Evolutionary conservation across 1,139 yeast species (phyloP), one percentile per base, ranked within the genome.

Genomic region (Chernovozyma aurita): DNA sequence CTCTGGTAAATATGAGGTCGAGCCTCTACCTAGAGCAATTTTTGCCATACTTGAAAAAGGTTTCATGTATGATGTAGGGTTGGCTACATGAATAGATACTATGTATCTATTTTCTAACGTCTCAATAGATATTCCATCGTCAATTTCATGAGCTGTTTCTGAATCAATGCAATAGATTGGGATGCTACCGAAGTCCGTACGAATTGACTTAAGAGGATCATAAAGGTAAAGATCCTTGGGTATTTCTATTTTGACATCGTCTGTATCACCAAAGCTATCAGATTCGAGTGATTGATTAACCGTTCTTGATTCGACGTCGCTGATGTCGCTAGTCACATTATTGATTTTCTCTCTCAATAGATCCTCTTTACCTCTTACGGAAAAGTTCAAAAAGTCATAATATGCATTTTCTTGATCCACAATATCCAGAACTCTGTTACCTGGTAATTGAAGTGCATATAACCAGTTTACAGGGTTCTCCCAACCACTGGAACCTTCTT

Each of bases 121-220:
- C 21, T 53, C 54, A 15, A 92, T 61, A 0, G 95, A 78, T 20
- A 92, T 70, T 32, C 97, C 98, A 57, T 92, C 98, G 57, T 92
- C 98, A 42, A 92, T 85, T 57, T 92, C 98, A 48, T 84, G 83
- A 0, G 97, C 96, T 30, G 71, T 72, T 11, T 69, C 77, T 3
- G 83, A 73, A 59, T 92, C 98, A 41, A 92, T 88, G 59, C 97
- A 88, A 53, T 80, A 92, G 1, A 90, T 80, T 0, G 81, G 75
- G 27, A 72, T 58, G 11, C 63, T 52, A 0, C 53, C 55, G 41
- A 66, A 72, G 20, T 62, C 63, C 25, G 48, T 50, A 44, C 84
- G 48, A 3, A 55, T 40, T 0, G 35, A 28, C 2, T 42, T 40
- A 22, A 65, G 52, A 0, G 71, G 63, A 42, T 78, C 82, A 2